These are phyloP conservation scores for Thymus quinquecostatus DNA, from an alignment of 257 asterid genomes.

Conservation along the genomic window DNA sequence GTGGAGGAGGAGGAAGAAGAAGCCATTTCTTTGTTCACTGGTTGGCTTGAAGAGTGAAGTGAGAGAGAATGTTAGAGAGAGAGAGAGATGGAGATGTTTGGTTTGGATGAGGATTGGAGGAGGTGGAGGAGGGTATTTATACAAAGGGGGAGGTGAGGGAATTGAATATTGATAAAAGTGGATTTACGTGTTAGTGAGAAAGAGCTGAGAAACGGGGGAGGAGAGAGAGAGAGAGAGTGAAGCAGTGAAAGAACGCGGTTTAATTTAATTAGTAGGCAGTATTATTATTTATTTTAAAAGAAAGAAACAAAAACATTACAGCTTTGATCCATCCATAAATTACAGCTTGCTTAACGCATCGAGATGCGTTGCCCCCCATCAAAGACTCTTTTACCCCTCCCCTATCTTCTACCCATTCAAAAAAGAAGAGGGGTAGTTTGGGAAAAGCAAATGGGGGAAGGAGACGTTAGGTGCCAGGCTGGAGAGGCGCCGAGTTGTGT, in stretches of 20 bases:
- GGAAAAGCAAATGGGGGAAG: background rate
- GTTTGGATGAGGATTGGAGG: conserved; percentile 16
- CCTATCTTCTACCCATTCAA: no score
- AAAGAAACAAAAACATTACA: conserved; percentile 29
- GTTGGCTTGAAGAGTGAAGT: background rate
- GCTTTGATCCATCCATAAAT: conserved; percentile 21
- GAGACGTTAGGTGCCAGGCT: conserved; percentile 29
- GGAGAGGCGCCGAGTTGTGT: conserved; percentile 5
- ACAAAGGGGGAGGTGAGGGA: background rate
- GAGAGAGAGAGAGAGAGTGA: conserved; percentile 4
- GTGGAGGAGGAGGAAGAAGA: background rate
- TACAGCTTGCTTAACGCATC: conserved; percentile 38
- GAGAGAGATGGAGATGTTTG: background rate
- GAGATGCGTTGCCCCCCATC: conserved; percentile 19
- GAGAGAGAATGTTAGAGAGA: background rate
- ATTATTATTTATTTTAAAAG: no score
- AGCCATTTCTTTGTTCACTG: conserved; percentile 29
- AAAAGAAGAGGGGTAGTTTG: conserved; percentile 22
- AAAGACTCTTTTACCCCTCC: conserved; percentile 20
- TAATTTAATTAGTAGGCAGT: background rate
- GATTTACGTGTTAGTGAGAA: conserved; percentile 18
- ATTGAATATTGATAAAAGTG: background rate
- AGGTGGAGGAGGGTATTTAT: conserved; percentile 30
- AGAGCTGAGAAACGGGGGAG: background rate
- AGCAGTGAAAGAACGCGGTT: conserved; percentile 26